Base-by-base conservation (phyloP, 2,329 filamentous ascomycete genomes). In the Alternaria sp. region DNA sequence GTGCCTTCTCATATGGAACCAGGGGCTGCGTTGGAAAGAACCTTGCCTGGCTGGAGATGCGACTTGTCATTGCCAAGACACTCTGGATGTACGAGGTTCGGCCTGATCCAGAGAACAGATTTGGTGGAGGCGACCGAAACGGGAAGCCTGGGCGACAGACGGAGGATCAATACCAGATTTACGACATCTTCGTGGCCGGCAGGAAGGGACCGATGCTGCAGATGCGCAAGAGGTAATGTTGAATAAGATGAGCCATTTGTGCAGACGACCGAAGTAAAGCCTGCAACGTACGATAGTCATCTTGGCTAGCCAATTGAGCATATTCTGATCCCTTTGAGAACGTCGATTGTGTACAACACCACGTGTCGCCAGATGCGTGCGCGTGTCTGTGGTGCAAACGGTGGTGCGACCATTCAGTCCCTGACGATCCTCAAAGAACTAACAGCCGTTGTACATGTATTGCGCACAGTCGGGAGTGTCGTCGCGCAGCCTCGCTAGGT, bases 201-300 rank as follows among this genome's bases (percentile, higher is more conserved):
- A 72, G 75, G 54, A 71, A 79, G 60, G 78, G 79, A 7, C 78
- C 79, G 5, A 70, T 78, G 54, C 59, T 79, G 8, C 69, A 76
- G 56, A 54, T 73, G 44, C 58, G 56, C 15, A 62, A 49, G 45
- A 62, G 60, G 44, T 45, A 62, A 26, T 19, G 23, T 43, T 49
- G 40, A 59, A 15, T 50, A 8, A 32, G 19, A 21, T 52, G 30
- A 36, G 49, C 36, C 19, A 12, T 23, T 52, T 52, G 19, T 36
- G 21, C 49, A 15, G 30, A 26, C 17, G 17, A n/a, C 17, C 12
- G n/a, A 51, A 51, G 49, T 23, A 51, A 21, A 51, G n/a, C 30
- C 28, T 51, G 49, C 12, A 9, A 30, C 10, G 49, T 36, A 36
- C 13, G 36, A 40, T 17, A 40, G n/a, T 40, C 2, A 40, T 17